phyloP scores from a whole-genome alignment of 1,284 basidiomycete genomes.

The Austropuccinia psidii region DNA sequence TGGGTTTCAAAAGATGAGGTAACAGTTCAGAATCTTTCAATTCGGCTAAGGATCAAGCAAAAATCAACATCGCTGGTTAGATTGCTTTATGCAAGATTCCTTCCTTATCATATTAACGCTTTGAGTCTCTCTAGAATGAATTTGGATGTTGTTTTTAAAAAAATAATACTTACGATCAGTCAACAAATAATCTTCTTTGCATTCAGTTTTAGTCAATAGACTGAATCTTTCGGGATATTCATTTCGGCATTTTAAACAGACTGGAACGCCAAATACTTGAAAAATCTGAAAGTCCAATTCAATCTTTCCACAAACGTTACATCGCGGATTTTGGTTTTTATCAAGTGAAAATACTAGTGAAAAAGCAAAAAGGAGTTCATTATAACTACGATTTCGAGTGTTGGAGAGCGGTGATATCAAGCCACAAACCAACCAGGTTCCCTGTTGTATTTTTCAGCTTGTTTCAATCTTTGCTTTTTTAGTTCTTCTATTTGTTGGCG shows the following conservation, averaged over 20 bases:
- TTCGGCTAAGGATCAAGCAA: conserved; percentile 58
- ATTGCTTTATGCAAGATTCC: background rate
- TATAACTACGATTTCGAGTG: background rate
- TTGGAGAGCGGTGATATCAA: background rate
- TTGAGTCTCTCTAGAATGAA: conserved; percentile 62
- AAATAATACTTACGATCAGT: conserved; percentile 52
- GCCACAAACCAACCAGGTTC: background rate
- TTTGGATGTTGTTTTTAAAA: conserved; percentile 73
- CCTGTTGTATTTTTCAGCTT: conserved; percentile 29
- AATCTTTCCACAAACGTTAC: conserved; percentile 68
- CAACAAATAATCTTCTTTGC: conserved; percentile 62
- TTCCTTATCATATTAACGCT: conserved; percentile 31
- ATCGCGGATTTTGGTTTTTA: conserved; percentile 65
- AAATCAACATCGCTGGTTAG: background rate
- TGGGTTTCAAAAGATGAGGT: conserved; percentile 88
- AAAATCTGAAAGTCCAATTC: conserved; percentile 75
- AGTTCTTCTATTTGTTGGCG: conserved; percentile 41
- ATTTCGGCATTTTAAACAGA: conserved; percentile 84
- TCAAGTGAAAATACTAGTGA: background rate
- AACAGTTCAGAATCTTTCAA: conserved; percentile 82
- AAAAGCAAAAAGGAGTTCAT: background rate
- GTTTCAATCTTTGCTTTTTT: conserved; percentile 42
- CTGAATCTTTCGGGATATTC: conserved; percentile 84
- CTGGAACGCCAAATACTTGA: conserved; percentile 70
- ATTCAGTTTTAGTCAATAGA: conserved; percentile 95